phyloP scores from a whole-genome alignment of 495 filamentous ascomycete species.

The Penicillium roqueforti region DNA sequence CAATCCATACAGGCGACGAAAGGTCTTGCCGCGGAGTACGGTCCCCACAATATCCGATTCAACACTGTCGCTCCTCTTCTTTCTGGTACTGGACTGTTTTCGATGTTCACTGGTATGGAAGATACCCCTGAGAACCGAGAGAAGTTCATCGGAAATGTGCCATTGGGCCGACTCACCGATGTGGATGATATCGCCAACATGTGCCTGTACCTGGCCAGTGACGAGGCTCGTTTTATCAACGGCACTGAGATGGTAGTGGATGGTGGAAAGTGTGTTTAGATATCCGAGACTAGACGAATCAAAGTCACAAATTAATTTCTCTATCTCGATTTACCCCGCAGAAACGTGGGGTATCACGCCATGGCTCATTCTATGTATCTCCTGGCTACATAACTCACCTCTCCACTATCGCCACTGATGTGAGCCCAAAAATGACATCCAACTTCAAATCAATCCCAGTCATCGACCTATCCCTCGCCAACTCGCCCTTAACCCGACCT shows the following conservation, averaged over 20 bases:
- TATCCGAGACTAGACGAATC: neutral
- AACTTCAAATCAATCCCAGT: constrained; percentile 41
- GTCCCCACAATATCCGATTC: constrained; percentile 59
- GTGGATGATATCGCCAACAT: constrained; percentile 65
- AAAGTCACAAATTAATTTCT: neutral
- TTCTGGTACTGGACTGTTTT: constrained; percentile 60
- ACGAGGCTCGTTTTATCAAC: constrained; percentile 67
- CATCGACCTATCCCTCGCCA: constrained; percentile 42
- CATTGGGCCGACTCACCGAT: constrained; percentile 59
- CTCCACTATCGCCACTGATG: neutral
- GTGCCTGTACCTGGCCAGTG: constrained; percentile 61
- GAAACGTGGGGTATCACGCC: neutral
- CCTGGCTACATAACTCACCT: neutral
- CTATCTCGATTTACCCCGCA: constrained; percentile 2
- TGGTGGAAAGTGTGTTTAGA: constrained; percentile 36
- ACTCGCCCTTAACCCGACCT: constrained; percentile 16
- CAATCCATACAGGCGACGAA: constrained; percentile 47
- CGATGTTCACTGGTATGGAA: constrained; percentile 61
- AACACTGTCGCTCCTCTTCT: constrained; percentile 61
- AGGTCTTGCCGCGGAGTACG: constrained; percentile 66
- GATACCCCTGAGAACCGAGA: constrained; percentile 64
- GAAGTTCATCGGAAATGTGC: constrained; percentile 63
- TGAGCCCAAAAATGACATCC: constrained; percentile 39
- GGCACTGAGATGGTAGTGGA: constrained; percentile 49
- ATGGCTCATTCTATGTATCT: neutral